Base-by-base conservation (phyloP, 2,329 filamentous ascomycete species). In the Pseudopithomyces maydicus region DNA sequence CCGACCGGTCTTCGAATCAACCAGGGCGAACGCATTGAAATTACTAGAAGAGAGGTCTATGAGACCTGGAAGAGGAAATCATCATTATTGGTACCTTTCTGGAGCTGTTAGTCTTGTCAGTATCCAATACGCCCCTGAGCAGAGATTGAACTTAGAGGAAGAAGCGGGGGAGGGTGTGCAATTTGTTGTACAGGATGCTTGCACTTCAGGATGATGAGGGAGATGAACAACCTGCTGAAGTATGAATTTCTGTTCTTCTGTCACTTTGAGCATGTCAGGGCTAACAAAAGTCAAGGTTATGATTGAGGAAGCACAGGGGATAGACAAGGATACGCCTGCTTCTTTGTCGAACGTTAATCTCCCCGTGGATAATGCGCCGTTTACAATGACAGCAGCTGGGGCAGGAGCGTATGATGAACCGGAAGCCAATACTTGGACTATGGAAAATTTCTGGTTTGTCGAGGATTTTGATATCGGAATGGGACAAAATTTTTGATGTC, bases 31-130 rank as follows among this genome's bases (percentile, higher is more conserved):
- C 35, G 64, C 67, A 1, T 63, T 76, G 6, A 56, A 57, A 7
- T 52, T 78, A n/a, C 64, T 76, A 15, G 74, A 77, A 57, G 63
- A 73, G 23, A 64, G 70, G 15, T 70, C 72, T 14, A 62, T 69
- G 39, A 60, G 63, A 3, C 68, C 72, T 10, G 75, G 75, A 20
- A 71, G 72, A 22, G 74, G 74, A 1, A 72, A 68, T 36, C 72
- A 77, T 15, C 63, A 69, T 22, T 71, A 72, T 52, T 77, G 73
- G 73, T 71, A 73, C 33, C 59, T 75, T 1, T 69, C 64, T 19
- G 72, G 73, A 14, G 74, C 73, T n/a, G 62, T 62, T 6, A 69
- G 67, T 29, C 58, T 77, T 11, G 63, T 75, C 11, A 56, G 56
- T 41, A 68, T 67, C 12, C 62, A 68, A 14, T 59, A 70, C 17